Evolutionary conservation across 2,329 filamentous ascomycete species (phyloP), one percentile per base, ranked within the genome.

Genomic region (Ambrosiella beaveri): DNA sequence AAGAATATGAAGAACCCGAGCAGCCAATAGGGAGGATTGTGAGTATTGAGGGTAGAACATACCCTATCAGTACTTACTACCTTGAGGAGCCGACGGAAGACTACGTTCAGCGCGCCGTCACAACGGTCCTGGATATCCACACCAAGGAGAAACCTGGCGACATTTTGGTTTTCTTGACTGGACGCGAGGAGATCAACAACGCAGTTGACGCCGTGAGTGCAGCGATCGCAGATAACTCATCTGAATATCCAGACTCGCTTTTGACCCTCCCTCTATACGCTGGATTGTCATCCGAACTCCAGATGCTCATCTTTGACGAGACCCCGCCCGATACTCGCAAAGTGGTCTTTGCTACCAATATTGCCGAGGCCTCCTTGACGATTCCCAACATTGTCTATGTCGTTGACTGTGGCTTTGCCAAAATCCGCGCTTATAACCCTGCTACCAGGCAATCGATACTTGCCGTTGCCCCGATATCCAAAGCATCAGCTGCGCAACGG

Each of bases 351-450:
- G 85, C 88, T 3, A 97, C 93, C 60, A 97, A 97, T 67, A 96
- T 97, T 63, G 89, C 93, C 11, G 93, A 98, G 73, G 91, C 93
- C 3, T 95, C 88, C 1, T 85, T 98, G 49, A 97, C 93, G 13
- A 94, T 97, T 58, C 84, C 93, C 57, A 89, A 88, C 2, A 90
- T 97, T 61, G 83, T 89, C 57, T 95, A 88, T 65, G 91, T 98
- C 5, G 74, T 97, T 54, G 93, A 98, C 68, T 84, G 81, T 57
- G 93, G 93, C 1, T 96, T 88, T 66, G 89, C 94, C 63, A 97
- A 97, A 68, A 74, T 95, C 17, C 81, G 89, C 44, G 85, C 86
- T 6, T 97, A 88, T 70, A 85, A 94, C 63, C 88, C 91, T 0
- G 75, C 68, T 13, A 91, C 87, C 0, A 87, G 89, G 11, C 95